Evolutionary conservation across 176 grass and related monocot species (phyloP), one percentile per base, ranked within the genome.

Genomic region (Carex kokanica): DNA sequence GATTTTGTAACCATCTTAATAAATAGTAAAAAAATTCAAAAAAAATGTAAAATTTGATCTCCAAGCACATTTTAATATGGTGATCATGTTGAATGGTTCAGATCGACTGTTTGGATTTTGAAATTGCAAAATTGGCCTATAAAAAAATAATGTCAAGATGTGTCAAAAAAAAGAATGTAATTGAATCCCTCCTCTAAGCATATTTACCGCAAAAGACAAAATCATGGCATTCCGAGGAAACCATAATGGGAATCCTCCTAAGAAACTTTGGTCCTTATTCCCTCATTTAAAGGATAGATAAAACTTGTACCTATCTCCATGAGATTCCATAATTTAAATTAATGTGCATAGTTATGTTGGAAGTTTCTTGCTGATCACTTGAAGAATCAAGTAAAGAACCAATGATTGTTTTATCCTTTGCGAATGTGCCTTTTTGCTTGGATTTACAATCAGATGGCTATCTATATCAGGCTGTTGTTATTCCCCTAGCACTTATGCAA

Each of bases 401-500:
- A 77, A 77, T 77, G 12, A 75, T 75, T 52, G 43, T 29, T 54
- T 77, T 54, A 62, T 60, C 17, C 78, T 62, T 41, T 20, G 3
- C 8, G 3, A 82, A 53, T 8, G 60, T 51, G 6, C 38, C 21
- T 53, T 5, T 64, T 64, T 27, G 23, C 55, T 77, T 77, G 41
- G 36, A 63, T 64, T 27, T 64, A 82, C 15, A 67, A 82, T 82
- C 80, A 67, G 62, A 66, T 53, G n/a, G n/a, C n/a, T n/a, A n/a
- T n/a, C n/a, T n/a, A n/a, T n/a, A n/a, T n/a, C n/a, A n/a, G n/a
- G n/a, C n/a, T n/a, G n/a, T n/a, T n/a, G 52, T 85, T 85, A 85
- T 85, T 85, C 70, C 49, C 83, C 32, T 60, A 85, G 83, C 83
- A 85, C 83, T 64, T 78, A 4, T 29, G 16, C 58, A 56, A 78